Evolutionary conservation across 2,329 filamentous ascomycete genomes (phyloP), one percentile per base, ranked within the genome.

Genomic region (Mycosphaerella sp.): DNA sequence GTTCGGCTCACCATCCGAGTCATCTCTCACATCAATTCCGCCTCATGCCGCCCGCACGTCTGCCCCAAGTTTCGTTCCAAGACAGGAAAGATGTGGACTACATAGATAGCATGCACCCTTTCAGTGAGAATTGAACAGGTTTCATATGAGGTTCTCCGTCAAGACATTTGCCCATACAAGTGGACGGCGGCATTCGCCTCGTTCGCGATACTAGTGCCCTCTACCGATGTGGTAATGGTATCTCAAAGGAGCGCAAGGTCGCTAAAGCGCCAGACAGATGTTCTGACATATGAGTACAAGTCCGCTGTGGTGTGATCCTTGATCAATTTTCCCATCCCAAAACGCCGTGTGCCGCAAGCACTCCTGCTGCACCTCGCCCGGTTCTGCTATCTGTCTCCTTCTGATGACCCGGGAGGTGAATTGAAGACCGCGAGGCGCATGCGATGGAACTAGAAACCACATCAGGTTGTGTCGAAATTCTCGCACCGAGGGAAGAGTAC

Each of bases 341-440:
- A 48, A 62, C 60, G 60, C 60, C 59, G 23, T 51, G 36, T 21
- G 32, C 45, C 47, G 38, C 48, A 54, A 51, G 21, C 48, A 40
- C 47, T 44, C 26, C 21, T 21, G 21, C 21, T 21, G 21, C 23
- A 23, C 8, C 23, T 21, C 26, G 42, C 42, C 31, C 26, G 44
- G 32, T 44, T 39, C 26, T 48, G 40, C 51, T 56, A 61, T 51
- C 59, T 56, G 45, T 65, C 58, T 40, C 59, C 59, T 41, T 64
- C 58, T 32, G 61, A 59, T n/a, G 52, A 40, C 40, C 60, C 61
- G 11, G 63, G 63, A 36, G 66, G 63, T 36, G 65, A 59, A 48
- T 69, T 70, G 63, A 71, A 68, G 26, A 70, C 51, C 21, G 66
- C 60, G 48, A 71, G 65, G 51, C 69, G 65, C 64, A 70, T 69